Conservation (phyloP, 139 green algal genomes). For the Chlorella sp. region DNA sequence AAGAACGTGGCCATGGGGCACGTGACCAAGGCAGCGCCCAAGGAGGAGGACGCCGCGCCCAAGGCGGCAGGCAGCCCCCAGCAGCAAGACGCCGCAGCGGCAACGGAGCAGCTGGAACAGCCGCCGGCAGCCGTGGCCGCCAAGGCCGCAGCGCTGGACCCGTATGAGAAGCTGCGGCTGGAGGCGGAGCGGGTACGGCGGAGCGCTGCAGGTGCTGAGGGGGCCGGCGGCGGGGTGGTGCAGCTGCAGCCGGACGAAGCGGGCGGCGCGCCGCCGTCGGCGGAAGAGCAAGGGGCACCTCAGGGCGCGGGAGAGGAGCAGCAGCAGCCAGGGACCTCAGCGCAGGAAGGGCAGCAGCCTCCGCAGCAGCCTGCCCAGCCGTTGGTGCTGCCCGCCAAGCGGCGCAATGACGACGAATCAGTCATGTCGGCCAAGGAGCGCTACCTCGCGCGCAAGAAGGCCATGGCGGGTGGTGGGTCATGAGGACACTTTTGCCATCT, state of each 20-base stretch:
- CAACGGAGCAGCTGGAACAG: not conserved
- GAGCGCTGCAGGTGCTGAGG: not conserved
- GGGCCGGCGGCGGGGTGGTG: too few relatives aligned
- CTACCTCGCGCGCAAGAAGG: constrained; percentile 66
- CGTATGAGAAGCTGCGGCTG: constrained; percentile 26
- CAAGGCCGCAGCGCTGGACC: constrained; percentile 18
- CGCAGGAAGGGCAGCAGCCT: not conserved
- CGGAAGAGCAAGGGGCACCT: not conserved
- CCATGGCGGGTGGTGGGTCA: too few relatives aligned
- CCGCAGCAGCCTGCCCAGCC: not conserved
- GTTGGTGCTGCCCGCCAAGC: constrained; percentile 20
- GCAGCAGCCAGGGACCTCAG: not conserved
- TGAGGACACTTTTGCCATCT: too few relatives aligned
- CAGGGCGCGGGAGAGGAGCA: constrained; percentile 4
- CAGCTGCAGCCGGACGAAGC: not conserved
- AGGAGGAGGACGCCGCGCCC: constrained; percentile 13
- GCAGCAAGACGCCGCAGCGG: not conserved
- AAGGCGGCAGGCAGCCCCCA: not conserved
- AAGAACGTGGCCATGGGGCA: constrained; percentile 69
- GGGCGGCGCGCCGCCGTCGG: too few relatives aligned
- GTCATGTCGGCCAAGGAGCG: constrained; percentile 63
- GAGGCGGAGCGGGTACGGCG: constrained; percentile 22
- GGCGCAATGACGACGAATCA: constrained; percentile 49
- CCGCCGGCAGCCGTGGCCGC: constrained; percentile 5
- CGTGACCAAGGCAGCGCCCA: not conserved